phyloP scores from a whole-genome alignment of 768 basidiomycete species.

The Stropharia rugosoannulata region DNA sequence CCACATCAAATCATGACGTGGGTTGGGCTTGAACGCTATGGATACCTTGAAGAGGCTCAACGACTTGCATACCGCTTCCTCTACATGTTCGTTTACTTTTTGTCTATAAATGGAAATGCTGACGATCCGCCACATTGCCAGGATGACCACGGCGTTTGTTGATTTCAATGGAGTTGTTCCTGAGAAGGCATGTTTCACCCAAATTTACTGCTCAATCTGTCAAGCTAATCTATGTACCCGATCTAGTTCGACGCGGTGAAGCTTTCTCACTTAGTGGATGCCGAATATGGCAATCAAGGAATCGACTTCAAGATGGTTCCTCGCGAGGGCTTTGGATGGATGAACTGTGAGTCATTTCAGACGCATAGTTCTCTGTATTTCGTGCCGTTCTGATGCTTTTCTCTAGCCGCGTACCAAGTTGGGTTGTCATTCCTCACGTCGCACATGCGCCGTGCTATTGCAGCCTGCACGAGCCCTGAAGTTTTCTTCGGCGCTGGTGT shows the following conservation, averaged over 20 bases:
- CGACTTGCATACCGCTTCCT: constrained; percentile 93
- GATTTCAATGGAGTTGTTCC: constrained; percentile 98
- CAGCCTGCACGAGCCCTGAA: constrained; percentile 92
- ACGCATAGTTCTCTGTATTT: not conserved
- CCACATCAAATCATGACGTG: constrained; percentile 98
- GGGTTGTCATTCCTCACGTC: constrained; percentile 92
- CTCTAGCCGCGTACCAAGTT: constrained; percentile 88
- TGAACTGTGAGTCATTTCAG: constrained; percentile 69
- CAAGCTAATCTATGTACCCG: constrained; percentile 1
- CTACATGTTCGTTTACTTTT: constrained; percentile 69
- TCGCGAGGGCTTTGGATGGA: constrained; percentile 98
- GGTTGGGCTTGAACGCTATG: constrained; percentile 96
- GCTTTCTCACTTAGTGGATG: constrained; percentile 93
- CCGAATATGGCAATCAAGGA: constrained; percentile 95
- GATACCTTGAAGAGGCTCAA: constrained; percentile 91
- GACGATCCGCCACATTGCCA: constrained; percentile 23
- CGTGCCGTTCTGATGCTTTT: not conserved
- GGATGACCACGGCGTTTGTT: constrained; percentile 93
- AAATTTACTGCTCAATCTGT: not conserved
- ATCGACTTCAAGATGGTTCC: constrained; percentile 98
- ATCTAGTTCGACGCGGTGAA: constrained; percentile 91
- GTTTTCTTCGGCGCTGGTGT: constrained; percentile 71
- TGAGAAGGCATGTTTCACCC: constrained; percentile 68
- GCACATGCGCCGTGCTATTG: constrained; percentile 94
- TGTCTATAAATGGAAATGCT: not conserved